Evolutionary conservation across 768 basidiomycete genomes (phyloP).

Genomic region (Kwoniella bestiolae): DNA sequence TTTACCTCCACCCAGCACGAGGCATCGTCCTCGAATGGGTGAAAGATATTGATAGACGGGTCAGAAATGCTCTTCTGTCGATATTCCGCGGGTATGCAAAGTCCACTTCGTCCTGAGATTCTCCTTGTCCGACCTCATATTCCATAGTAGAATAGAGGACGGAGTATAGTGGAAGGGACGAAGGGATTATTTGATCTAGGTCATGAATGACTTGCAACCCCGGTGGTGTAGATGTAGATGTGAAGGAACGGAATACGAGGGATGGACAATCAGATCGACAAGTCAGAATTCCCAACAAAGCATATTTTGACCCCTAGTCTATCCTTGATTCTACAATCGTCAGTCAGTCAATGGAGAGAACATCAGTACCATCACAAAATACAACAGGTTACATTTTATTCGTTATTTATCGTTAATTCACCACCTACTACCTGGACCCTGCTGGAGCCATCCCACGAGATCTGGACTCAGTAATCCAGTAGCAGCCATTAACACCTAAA

Average conservation of each 20-base stretch:
- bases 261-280: background rate
- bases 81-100: slow-evolving; percentile 27
- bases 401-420: background rate
- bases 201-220: background rate
- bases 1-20: background rate
- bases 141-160: background rate
- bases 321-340: background rate
- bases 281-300: no score
- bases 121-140: background rate
- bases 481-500: slow-evolving; percentile 33
- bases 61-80: slow-evolving; percentile 46
- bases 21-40: slow-evolving; percentile 4
- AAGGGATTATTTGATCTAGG: background rate
- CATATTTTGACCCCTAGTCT: no score
- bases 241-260: background rate
- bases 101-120: slow-evolving; percentile 2
- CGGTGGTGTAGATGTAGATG: background rate
- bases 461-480: slow-evolving; percentile 39
- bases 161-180: slow-evolving; percentile 2
- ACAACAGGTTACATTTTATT: slow-evolving; percentile 21
- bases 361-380: slow-evolving; percentile 8
- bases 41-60: slow-evolving; percentile 28
- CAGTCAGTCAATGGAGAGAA: background rate
- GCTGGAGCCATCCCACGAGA: slow-evolving; percentile 34
- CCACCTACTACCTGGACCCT: slow-evolving; percentile 27